These are phyloP conservation scores for Colletotrichum nymphaeae DNA, from an alignment of 2,329 filamentous ascomycete species.

Conservation along the genomic window DNA sequence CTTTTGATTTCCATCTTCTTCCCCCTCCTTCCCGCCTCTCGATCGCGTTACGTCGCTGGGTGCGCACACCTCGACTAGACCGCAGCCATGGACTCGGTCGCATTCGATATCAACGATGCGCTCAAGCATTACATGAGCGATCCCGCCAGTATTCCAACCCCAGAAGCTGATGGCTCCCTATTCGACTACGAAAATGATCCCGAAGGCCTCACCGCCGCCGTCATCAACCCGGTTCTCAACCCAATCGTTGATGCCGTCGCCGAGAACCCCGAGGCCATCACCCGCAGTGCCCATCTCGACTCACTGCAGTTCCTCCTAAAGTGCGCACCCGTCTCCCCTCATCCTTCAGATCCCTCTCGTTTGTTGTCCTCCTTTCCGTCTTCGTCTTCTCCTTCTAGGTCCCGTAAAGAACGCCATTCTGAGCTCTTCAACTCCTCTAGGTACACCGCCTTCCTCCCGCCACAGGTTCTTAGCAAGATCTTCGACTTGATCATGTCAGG, in stretches of 20 bases:
- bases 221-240: slow-evolving; percentile 89
- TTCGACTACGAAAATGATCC: slow-evolving; percentile 94
- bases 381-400: slow-evolving; percentile 35
- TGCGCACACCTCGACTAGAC: slow-evolving; percentile 32
- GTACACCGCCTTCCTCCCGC: slow-evolving; percentile 82
- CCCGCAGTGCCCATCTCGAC: slow-evolving; percentile 83
- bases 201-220: slow-evolving; percentile 79
- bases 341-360: slow-evolving; percentile 39
- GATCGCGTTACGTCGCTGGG: slow-evolving; percentile 20
- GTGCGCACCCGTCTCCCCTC: slow-evolving; percentile 75
- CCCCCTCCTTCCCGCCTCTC: slow-evolving; percentile 29
- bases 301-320: slow-evolving; percentile 96
- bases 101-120: slow-evolving; percentile 96
- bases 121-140: slow-evolving; percentile 98
- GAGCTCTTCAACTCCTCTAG: slow-evolving; percentile 76
- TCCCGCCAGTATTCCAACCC: slow-evolving; percentile 82
- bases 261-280: slow-evolving; percentile 90
- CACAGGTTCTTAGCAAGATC: slow-evolving; percentile 88
- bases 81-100: slow-evolving; percentile 75
- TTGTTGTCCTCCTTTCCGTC: slow-evolving; percentile 40
- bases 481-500: slow-evolving; percentile 91
- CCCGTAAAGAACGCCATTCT: slow-evolving; percentile 51
- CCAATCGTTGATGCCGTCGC: slow-evolving; percentile 93
- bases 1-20: slow-evolving; percentile 26
- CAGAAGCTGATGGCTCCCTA: slow-evolving; percentile 85